phyloP scores from a whole-genome alignment of 225 moss, liverwort and hornwort genomes.

The Rhytidiadelphus loreus region DNA sequence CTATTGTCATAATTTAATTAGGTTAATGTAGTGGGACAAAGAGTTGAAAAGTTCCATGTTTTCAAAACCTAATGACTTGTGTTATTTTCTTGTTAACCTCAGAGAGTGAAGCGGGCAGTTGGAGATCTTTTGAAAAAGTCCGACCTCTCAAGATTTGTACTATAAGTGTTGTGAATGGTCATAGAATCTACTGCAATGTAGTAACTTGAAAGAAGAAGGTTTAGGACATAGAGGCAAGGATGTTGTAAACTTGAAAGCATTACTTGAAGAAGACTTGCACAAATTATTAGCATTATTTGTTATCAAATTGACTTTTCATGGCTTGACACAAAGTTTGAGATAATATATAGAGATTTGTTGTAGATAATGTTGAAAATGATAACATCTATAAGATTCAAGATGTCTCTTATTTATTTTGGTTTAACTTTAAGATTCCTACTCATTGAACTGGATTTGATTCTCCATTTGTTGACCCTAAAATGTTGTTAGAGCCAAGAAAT shows the following conservation, averaged over 20 bases:
- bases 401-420: background rate
- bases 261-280: background rate
- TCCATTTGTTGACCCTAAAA: background rate
- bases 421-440: background rate
- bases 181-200: background rate
- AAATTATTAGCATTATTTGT: background rate
- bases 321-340: background rate
- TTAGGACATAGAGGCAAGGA: background rate
- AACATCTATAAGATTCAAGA: background rate
- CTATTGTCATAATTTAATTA: background rate
- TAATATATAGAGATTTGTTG: background rate
- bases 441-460: background rate
- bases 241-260: background rate
- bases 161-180: background rate
- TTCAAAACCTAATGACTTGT: background rate
- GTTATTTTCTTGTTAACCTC: background rate
- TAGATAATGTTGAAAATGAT: background rate
- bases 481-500: background rate
- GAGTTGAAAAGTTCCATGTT: background rate
- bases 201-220: background rate
- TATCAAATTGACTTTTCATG: background rate
- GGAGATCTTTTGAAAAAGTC: conserved; percentile 79
- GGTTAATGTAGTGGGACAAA: background rate
- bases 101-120: conserved; percentile 59
- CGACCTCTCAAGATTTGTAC: conserved; percentile 74